Base-by-base conservation (phyloP, 176 grass and related monocot genomes). In the Tillandsia fasciculata region DNA sequence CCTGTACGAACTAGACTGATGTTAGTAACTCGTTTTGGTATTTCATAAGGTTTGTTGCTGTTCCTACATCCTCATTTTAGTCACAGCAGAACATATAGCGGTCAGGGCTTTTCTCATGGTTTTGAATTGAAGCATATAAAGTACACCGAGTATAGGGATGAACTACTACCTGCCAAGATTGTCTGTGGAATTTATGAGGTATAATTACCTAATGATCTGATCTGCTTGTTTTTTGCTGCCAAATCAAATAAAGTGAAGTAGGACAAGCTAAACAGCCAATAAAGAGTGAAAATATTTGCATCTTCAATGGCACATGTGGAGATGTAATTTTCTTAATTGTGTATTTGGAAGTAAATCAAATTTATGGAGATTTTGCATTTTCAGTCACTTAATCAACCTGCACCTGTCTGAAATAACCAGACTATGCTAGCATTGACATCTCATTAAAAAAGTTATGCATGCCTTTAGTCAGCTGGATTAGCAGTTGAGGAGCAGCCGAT, bases 11-110 rank as follows among this genome's bases (percentile, higher is more conserved):
- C 48, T 49, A 49, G 10, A 2, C 47, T 74, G 51, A 3, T 73
- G 52, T 75, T 42, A 76, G 2, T 61, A 57, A 72, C 23, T 51
- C 69, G 56, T 50, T 58, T 17, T 59, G 54, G 15, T 59, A 18
- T 59, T 22, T 59, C 14, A 59, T 59, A 2, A 17, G 12, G n/a
- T 59, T 59, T 59, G 14, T 59, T 59, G 14, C 54, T 17, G 20
- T 59, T 59, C 14, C 15, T 5, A 8, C 20, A 17, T 14, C 2
- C 14, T 59, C 54, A 59, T 17, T 20, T 59, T 59, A 59, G 14
- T 7, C 20, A 14, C 54, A 59, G 54, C 7, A 9, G 20, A 8
- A 59, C 14, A 59, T 59, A 59, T 9, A 59, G n/a, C 54, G 14
- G 7, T 14, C 20, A 8, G 0, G 54, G 20, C 7, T 15, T 8